Percentiles rank a stretch among this genome's conserved stretches.
Conservation (phyloP, 345 rosid genomes). For the Pistacia vera region DNA sequence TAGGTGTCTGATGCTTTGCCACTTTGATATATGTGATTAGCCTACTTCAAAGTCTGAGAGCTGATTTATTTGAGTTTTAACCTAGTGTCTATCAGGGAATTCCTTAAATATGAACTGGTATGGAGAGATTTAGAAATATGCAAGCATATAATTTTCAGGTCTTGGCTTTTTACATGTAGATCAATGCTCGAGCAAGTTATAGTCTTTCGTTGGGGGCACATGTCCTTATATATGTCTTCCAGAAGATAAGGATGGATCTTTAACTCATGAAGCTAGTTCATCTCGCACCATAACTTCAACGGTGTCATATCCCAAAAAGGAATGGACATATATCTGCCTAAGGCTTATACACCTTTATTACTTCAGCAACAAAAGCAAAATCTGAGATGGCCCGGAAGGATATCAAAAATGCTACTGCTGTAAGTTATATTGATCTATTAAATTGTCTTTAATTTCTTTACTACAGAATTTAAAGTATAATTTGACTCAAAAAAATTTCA, state of each 20-base stretch:
- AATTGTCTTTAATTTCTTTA: constrained; percentile 1
- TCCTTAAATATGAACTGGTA: background rate
- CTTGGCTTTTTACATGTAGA: constrained; percentile 42
- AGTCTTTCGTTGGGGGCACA: constrained; percentile 77
- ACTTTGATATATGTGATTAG: background rate
- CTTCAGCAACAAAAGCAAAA: constrained; percentile 78
- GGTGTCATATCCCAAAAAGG: constrained; percentile 39
- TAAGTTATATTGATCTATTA: constrained; percentile 36
- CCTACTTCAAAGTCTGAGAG: background rate
- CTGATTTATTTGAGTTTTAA: constrained; percentile 1
- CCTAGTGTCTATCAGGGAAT: background rate
- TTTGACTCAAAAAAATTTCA: constrained; percentile 3
- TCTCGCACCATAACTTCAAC: constrained; percentile 31
- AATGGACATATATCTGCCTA: constrained; percentile 78
- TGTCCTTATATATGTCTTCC: constrained; percentile 68
- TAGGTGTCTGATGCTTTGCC: constrained; percentile 33
- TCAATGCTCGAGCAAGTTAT: constrained; percentile 85
- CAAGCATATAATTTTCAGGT: no score
- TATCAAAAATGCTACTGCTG: constrained; percentile 48
- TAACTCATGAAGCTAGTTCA: constrained; percentile 29
- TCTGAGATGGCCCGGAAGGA: constrained; percentile 51
- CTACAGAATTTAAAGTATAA: background rate
- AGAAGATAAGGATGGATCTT: constrained; percentile 39
- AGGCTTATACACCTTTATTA: constrained; percentile 85
- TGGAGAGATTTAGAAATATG: background rate